These are phyloP conservation scores for Arthrobotrys conoides DNA, from an alignment of 2,329 filamentous ascomycete species.

Conservation along the genomic window DNA sequence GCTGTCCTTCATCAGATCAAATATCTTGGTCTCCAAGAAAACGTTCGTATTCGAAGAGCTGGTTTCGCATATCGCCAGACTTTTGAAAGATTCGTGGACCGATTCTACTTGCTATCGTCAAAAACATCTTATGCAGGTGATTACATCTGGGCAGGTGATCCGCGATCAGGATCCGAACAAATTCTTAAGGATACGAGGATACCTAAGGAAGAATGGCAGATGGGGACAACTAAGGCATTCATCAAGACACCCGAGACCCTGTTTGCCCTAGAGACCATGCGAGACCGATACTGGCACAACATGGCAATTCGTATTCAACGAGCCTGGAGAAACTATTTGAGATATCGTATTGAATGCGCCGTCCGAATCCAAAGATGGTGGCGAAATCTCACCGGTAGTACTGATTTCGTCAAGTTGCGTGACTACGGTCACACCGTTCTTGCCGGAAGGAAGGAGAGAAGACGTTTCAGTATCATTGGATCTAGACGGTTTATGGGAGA, in stretches of 20 bases:
- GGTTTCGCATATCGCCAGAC: constrained; percentile 99
- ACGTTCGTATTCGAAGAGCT: constrained; percentile 95
- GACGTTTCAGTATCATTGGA: constrained; percentile 81
- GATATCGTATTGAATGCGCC: constrained; percentile 93
- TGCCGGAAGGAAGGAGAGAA: constrained; percentile 86
- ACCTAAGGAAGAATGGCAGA: constrained; percentile 86
- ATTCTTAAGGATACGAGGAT: constrained; percentile 86
- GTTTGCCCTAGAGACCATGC: constrained; percentile 97
- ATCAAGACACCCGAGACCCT: constrained; percentile 97
- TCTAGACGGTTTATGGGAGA: constrained; percentile 83
- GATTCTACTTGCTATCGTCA: constrained; percentile 96
- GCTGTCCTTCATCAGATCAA: constrained; percentile 98
- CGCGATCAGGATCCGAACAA: constrained; percentile 91
- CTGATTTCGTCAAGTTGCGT: constrained; percentile 88
- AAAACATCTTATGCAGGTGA: constrained; percentile 84
- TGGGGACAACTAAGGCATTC: constrained; percentile 98
- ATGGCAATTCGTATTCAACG: constrained; percentile 83
- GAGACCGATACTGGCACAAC: constrained; percentile 95
- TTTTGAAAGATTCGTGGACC: constrained; percentile 95
- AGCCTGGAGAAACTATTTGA: constrained; percentile 98
- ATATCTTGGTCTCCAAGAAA: constrained; percentile 98
- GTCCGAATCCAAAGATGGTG: constrained; percentile 92
- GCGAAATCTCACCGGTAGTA: constrained; percentile 90
- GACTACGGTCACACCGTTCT: constrained; percentile 89
- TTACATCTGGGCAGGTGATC: constrained; percentile 72